Evolutionary conservation across 768 basidiomycete genomes (phyloP).

Genomic region (Naganishia vaughanmartiniae): DNA sequence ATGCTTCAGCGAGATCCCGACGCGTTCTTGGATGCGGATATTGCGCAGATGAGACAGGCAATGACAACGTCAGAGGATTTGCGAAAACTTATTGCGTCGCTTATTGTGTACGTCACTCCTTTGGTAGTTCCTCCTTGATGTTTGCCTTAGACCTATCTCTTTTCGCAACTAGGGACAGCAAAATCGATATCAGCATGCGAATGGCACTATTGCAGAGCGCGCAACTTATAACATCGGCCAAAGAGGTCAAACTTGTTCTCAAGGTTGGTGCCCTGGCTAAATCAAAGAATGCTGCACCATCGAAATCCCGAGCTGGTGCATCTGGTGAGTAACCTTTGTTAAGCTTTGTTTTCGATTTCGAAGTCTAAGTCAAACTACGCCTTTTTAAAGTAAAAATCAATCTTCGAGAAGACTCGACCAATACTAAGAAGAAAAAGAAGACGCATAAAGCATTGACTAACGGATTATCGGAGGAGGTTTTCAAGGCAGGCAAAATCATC

Average conservation of each 20-base stretch:
- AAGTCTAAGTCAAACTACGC: neutral
- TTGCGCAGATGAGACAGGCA: slow-evolving; percentile 22
- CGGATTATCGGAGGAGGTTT: slow-evolving; percentile 74
- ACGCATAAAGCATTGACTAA: slow-evolving; percentile 69
- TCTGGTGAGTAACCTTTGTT: slow-evolving; percentile 9
- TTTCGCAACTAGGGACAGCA: slow-evolving; percentile 10
- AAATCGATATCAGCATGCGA: slow-evolving; percentile 20
- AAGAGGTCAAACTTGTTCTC: slow-evolving; percentile 29
- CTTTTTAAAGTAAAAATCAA: slow-evolving; percentile 38
- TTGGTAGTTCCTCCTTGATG: neutral
- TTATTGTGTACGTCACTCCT: neutral
- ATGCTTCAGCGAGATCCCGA: slow-evolving; percentile 7
- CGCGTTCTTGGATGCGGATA: slow-evolving; percentile 1
- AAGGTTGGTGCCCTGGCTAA: slow-evolving; percentile 23
- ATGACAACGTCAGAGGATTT: slow-evolving; percentile 13
- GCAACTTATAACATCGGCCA: slow-evolving; percentile 27
- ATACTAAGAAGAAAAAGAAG: slow-evolving; percentile 54
- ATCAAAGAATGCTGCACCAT: neutral
- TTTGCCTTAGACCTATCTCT: neutral
- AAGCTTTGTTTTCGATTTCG: neutral
- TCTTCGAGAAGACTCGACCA: neutral
- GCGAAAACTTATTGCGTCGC: slow-evolving; percentile 10
- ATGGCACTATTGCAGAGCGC: slow-evolving; percentile 20
- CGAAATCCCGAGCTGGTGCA: slow-evolving; percentile 18
- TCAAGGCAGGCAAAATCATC: slow-evolving; percentile 70